phyloP scores from a whole-genome alignment of 805 yeast genomes.

The Grigorovia humatica region DNA sequence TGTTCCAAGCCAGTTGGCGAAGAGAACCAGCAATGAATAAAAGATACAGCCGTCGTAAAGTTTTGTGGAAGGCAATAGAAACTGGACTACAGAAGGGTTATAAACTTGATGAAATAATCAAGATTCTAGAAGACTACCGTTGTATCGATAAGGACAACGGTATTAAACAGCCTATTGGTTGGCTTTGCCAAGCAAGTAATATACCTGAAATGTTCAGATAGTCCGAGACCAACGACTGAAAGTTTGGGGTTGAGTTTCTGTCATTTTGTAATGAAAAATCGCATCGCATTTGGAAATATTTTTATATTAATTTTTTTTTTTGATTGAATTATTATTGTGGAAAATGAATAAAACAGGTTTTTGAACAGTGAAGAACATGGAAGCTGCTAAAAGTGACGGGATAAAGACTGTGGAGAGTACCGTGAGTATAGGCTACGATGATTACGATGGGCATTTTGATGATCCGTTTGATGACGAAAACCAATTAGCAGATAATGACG shows the following conservation, averaged over 20 bases:
- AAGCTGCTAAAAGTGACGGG: neutral
- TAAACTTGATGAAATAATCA: constrained; percentile 33
- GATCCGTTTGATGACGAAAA: constrained; percentile 11
- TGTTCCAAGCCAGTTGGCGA: constrained; percentile 47
- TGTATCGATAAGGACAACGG: constrained; percentile 33
- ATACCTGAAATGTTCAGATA: constrained; percentile 21
- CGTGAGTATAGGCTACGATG: constrained; percentile 14
- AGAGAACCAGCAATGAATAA: constrained; percentile 43
- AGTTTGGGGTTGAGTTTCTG: neutral
- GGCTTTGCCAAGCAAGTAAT: constrained; percentile 34
- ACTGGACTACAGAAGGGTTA: constrained; percentile 37
- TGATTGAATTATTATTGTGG: neutral
- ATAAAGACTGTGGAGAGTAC: neutral
- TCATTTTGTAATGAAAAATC: neutral
- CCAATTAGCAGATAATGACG: constrained; percentile 24
- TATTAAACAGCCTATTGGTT: constrained; percentile 36
- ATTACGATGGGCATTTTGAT: constrained; percentile 21
- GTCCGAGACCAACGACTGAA: too few relatives aligned
- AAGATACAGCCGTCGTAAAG: constrained; percentile 43
- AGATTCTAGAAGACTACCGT: constrained; percentile 38
- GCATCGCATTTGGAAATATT: neutral
- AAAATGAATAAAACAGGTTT: neutral
- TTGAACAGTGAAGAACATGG: neutral
- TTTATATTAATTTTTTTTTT: too few relatives aligned
- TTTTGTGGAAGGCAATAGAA: constrained; percentile 46